Conservation (phyloP, 352 stramenopile genomes). For the Thalassiosira mediterranea region DNA sequence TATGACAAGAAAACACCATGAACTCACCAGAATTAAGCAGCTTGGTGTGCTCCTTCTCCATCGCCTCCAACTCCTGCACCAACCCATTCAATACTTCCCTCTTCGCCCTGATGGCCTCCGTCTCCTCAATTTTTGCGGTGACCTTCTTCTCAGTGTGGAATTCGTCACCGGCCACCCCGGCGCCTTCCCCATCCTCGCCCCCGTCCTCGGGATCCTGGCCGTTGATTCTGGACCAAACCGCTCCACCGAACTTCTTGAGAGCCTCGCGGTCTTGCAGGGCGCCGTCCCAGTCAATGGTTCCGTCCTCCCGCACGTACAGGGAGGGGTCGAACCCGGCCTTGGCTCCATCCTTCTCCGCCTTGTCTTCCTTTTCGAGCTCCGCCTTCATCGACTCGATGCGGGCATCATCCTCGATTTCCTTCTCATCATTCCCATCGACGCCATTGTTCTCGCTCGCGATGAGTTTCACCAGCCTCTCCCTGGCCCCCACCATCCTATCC, state of each 20-base stretch:
- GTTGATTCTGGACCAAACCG: constrained; percentile 88
- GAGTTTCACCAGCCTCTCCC: constrained; percentile 36
- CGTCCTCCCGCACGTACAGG: constrained; percentile 87
- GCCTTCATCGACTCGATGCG: not conserved
- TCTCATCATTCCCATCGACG: not conserved
- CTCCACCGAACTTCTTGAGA: constrained; percentile 85
- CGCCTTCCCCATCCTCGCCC: constrained; percentile 35
- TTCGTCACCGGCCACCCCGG: constrained; percentile 21
- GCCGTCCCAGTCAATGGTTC: constrained; percentile 89
- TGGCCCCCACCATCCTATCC: constrained; percentile 22
- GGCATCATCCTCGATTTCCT: constrained; percentile 28
- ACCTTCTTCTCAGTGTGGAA: constrained; percentile 46
- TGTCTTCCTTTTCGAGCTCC: constrained; percentile 2
- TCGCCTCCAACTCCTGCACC: constrained; percentile 41
- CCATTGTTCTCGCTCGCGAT: constrained; percentile 22
- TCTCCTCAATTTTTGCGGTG: constrained; percentile 81
- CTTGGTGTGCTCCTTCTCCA: constrained; percentile 66
- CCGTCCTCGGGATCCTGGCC: constrained; percentile 78
- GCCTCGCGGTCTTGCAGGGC: constrained; percentile 86
- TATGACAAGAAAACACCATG: no score
- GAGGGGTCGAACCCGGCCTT: constrained; percentile 58
- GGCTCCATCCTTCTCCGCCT: constrained; percentile 23
- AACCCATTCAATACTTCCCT: constrained; percentile 55
- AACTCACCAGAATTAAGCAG: constrained; percentile 72
- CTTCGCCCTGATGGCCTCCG: constrained; percentile 66